A percentile compares a stretch with the other conserved stretches of the same genome.
These are phyloP conservation scores for Fusarium ramigenum DNA, from an alignment of 2,329 filamentous ascomycete species.

Conservation along the genomic window DNA sequence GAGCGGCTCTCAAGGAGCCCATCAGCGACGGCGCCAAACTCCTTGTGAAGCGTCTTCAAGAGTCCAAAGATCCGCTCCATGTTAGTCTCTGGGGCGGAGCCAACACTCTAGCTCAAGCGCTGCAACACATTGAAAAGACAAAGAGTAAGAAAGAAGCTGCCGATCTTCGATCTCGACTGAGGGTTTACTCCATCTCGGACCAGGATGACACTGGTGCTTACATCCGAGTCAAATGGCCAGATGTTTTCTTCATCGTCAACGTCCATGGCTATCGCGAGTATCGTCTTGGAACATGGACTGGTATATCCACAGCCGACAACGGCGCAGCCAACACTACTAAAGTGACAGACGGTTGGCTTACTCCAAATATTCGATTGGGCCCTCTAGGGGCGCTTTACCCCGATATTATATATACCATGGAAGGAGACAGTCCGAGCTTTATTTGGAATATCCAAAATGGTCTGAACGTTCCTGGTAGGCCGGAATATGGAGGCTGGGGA, in stretches of 20 bases:
- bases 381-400: not conserved
- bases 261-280: slow-evolving; percentile 8
- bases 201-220: slow-evolving; percentile 6
- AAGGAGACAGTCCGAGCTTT: slow-evolving; percentile 6
- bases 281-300: not conserved
- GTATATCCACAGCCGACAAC: not conserved
- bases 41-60: not conserved
- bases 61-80: not conserved
- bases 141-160: not conserved
- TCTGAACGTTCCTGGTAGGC: not conserved
- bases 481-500: slow-evolving; percentile 10
- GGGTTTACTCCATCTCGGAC: slow-evolving; percentile 14
- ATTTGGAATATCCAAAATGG: slow-evolving; percentile 13
- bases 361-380: not conserved
- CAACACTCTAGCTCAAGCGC: slow-evolving; percentile 3
- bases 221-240: slow-evolving; percentile 1
- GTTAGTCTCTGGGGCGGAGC: slow-evolving; percentile 4
- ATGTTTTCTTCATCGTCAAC: slow-evolving; percentile 6
- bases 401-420: not conserved
- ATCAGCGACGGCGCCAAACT: not conserved
- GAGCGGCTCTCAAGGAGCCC: not conserved
- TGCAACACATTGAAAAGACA: not conserved
- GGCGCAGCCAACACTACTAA: not conserved
- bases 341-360: not conserved
- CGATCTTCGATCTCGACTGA: not conserved